Conservation (phyloP, 805 yeast species). For the Millerozyma miso region DNA sequence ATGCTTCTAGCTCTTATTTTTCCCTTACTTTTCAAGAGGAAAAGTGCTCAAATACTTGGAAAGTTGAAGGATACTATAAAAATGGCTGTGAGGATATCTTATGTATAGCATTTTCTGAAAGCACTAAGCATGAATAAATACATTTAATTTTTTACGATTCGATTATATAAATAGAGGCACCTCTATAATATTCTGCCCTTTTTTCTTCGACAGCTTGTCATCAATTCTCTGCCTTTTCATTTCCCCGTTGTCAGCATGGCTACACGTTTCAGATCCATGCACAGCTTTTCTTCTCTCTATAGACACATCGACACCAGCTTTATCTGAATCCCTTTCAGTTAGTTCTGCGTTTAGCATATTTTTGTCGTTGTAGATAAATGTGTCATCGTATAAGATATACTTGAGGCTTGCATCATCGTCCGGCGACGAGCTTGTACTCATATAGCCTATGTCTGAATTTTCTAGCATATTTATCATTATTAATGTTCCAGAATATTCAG, state of each 20-base stretch:
- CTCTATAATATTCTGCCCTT: slow-evolving; percentile 43
- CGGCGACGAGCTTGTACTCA: neutral
- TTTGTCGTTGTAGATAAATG: neutral
- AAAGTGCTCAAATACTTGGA: slow-evolving; percentile 25
- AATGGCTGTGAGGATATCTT: slow-evolving; percentile 44
- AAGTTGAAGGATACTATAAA: slow-evolving; percentile 30
- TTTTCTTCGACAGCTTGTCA: slow-evolving; percentile 5
- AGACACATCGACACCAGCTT: neutral
- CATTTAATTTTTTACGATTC: too few relatives aligned
- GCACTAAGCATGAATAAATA: neutral
- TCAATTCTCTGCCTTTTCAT: neutral
- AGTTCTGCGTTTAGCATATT: neutral
- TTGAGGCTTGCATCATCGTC: slow-evolving; percentile 10
- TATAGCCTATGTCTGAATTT: slow-evolving; percentile 13
- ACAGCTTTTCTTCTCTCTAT: slow-evolving; percentile 4
- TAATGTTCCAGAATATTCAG: slow-evolving; percentile 33
- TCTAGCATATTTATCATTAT: slow-evolving; percentile 40
- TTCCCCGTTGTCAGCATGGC: slow-evolving; percentile 2
- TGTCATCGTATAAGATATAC: slow-evolving; percentile 24
- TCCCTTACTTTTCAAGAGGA: slow-evolving; percentile 17
- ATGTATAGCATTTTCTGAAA: slow-evolving; percentile 17
- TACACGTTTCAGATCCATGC: neutral
- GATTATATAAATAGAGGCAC: slow-evolving; percentile 38
- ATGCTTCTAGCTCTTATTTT: slow-evolving; percentile 18
- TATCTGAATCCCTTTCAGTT: neutral